Evolutionary conservation across 352 stramenopile genomes (phyloP).

Genomic region (Thalassiosira mediterranea): DNA sequence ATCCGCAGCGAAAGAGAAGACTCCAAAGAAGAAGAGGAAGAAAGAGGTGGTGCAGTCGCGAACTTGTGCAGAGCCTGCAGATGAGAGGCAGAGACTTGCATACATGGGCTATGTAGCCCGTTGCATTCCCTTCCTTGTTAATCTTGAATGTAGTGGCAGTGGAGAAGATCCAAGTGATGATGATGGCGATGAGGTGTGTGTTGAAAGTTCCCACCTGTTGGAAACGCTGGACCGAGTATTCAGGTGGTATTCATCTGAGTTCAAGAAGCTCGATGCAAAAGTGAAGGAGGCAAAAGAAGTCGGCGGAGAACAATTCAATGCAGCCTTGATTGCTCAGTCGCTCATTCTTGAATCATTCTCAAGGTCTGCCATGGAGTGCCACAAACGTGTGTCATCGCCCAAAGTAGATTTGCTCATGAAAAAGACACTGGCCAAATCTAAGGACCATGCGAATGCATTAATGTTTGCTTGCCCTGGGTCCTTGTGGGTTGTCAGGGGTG

Average conservation of each 20-base stretch:
- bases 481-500: slow-evolving; percentile 63
- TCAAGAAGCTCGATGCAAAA: slow-evolving; percentile 39
- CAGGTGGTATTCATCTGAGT: slow-evolving; percentile 47
- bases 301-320: slow-evolving; percentile 24
- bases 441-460: slow-evolving; percentile 45
- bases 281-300: slow-evolving; percentile 11
- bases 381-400: slow-evolving; percentile 38
- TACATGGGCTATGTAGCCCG: slow-evolving; percentile 50
- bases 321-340: slow-evolving; percentile 39
- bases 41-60: slow-evolving; percentile 3
- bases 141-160: slow-evolving; percentile 39
- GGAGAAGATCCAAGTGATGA: slow-evolving; percentile 22
- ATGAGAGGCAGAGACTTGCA: no score
- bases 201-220: slow-evolving; percentile 9
- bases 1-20: neutral
- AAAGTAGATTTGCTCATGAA: slow-evolving; percentile 28
- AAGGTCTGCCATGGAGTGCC: slow-evolving; percentile 46
- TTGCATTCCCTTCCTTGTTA: slow-evolving; percentile 68
- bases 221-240: slow-evolving; percentile 37
- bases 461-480: slow-evolving; percentile 54
- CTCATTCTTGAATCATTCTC: slow-evolving; percentile 68
- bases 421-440: slow-evolving; percentile 35
- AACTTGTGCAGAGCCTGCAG: no score
- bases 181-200: slow-evolving; percentile 23
- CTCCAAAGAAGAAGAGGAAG: slow-evolving; percentile 7